These are phyloP conservation scores for Aphanomyces invadans DNA, from an alignment of 352 stramenopile species.

Conservation along the genomic window DNA sequence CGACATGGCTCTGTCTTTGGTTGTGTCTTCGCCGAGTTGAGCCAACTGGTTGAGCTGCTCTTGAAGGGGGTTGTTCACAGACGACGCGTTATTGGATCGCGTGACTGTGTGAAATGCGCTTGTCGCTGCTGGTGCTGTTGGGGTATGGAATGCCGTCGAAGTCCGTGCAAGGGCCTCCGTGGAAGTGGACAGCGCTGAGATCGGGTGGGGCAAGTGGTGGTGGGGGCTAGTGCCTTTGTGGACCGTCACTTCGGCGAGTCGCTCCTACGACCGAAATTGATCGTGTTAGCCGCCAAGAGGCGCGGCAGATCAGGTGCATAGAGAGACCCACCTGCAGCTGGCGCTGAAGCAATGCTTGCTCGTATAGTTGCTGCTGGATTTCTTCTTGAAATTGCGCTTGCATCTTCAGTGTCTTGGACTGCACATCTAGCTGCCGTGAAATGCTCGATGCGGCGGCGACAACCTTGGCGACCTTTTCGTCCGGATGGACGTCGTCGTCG, in stretches of 20 bases:
- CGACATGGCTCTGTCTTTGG: background rate
- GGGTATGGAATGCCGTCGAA: background rate
- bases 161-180: background rate
- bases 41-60: slow-evolving; percentile 6
- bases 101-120: background rate
- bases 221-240: slow-evolving; percentile 6
- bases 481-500: slow-evolving; percentile 26
- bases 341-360: slow-evolving; percentile 20
- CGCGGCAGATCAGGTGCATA: too few relatives aligned
- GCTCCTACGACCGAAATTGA: too few relatives aligned
- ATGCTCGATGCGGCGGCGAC: slow-evolving; percentile 18
- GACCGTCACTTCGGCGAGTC: slow-evolving; percentile 16
- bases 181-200: background rate
- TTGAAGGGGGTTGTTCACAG: slow-evolving; percentile 11
- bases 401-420: slow-evolving; percentile 22
- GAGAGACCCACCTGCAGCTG: slow-evolving; percentile 21
- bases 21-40: background rate
- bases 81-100: background rate
- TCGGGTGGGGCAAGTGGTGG: background rate
- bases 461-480: slow-evolving; percentile 22
- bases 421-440: slow-evolving; percentile 21
- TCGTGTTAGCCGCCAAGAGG: too few relatives aligned
- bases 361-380: slow-evolving; percentile 23
- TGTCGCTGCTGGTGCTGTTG: background rate
- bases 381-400: slow-evolving; percentile 24